Base-by-base conservation (phyloP, 2,329 filamentous ascomycete genomes). In the Hypoxylon rubiginosum region DNA sequence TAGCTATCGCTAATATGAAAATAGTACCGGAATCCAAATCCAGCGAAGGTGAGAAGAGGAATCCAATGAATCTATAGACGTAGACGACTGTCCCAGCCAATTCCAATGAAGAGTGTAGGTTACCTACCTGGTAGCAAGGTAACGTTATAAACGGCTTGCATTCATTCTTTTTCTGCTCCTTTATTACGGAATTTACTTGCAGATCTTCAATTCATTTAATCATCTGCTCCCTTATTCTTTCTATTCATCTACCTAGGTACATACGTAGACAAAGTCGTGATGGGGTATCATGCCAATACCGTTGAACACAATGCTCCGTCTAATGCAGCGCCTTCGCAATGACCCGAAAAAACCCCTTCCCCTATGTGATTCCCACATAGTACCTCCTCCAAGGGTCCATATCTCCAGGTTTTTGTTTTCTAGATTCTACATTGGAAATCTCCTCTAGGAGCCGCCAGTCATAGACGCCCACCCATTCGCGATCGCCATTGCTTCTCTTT, bases 371-470 rank as follows among this genome's bases (percentile, higher is more conserved):
- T 0, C 82, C 81, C 57, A 83, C 79, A 51, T 79, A 82, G 76
- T 81, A 84, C 48, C 80, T 78, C 65, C 78, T 75, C 80, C 81
- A 84, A 5, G 82, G 81, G 66, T 82, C 79, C 19, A 70, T 70
- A 53, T 75, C 81, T 17, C 78, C 77, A 49, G 75, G 72, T 50
- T 78, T 78, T 17, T 69, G 69, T 28, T 69, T 71, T 4, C 78
- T 73, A 46, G 77, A 76, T 58, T 86, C 83, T 46, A 77, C 62
- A 34, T 79, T 79, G 2, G 75, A 76, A 9, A 86, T 71, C 19
- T 80, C 77, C 32, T 79, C 76, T 50, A 86, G 62, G 4, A 84
- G 72, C 4, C 81, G 77, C 83, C 83, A 86, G 68, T 86, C 83
- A 57, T 83, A 83, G 1, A 84, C 77, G 5, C 77, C 75, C 1